Base-by-base conservation (phyloP, 805 yeast species). In the Clavispora fructus region DNA sequence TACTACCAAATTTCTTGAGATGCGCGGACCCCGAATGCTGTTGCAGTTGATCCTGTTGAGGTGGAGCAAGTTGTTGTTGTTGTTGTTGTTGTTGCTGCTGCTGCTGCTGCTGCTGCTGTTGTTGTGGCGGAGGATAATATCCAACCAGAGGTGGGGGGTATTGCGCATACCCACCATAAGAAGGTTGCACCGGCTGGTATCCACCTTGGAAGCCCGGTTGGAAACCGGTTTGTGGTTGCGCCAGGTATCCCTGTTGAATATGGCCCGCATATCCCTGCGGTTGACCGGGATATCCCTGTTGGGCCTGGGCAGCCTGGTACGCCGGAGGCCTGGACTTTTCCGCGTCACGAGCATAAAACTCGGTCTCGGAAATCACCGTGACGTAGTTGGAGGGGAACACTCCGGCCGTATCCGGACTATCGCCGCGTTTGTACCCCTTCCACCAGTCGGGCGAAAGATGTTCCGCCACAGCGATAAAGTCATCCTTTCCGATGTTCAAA, bases 371-470 rank as follows among this genome's bases (percentile, higher is more conserved):
- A 4, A 75, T 59, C 35, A 74, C 51, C 23, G 53, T 75, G 42
- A 90, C 96, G 60, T 94, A 92, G 62, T 88, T 88, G 1, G 92
- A 71, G 8, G 99, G 99, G 70, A 94, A 91, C 60, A 91, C 83
- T 38, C 98, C 99, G 7, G 77, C 75, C 29, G 65, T 63, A 6
- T 79, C 78, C 1, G 64, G 52, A 7, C 43, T 43, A 39, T 74
- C 62, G 14, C 70, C 68, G 39, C 57, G 50, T 48, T 59, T 63
- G 51, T 64, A 67, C 40, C 99, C 99, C 60, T 79, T 85, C 87
- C 94, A 90, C 99, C 99, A 92, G 60, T 90, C 92, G 33, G 78
- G 75, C 17, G 92, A 86, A 41, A 85, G 73, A 57, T 80, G 86
- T 60, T 90, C 95, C 6, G 80, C 46, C 6, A 94, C 79, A 29